Conservation (phyloP, 805 yeast species). For the Grigorovia humatica region DNA sequence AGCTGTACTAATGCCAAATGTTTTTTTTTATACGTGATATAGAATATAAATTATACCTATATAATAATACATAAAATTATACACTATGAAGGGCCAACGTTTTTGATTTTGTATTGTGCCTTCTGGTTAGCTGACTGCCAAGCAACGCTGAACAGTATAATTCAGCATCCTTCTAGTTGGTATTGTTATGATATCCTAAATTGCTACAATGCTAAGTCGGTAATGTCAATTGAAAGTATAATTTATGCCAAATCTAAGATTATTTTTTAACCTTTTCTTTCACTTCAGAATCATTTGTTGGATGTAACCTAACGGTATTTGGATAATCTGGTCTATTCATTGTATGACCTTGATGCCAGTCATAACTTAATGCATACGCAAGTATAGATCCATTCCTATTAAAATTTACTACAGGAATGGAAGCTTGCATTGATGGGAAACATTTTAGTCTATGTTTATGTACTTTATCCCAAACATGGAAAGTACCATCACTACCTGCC, state of each 20-base stretch:
- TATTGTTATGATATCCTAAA: background rate
- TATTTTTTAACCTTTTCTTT: conserved; percentile 38
- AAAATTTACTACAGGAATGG: conserved; percentile 71
- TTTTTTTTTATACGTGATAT: background rate
- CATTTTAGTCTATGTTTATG: conserved; percentile 78
- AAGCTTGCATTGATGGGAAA: conserved; percentile 53
- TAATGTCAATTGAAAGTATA: no score
- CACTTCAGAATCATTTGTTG: conserved; percentile 77
- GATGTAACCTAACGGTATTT: conserved; percentile 69
- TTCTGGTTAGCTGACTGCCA: no score
- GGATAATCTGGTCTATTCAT: conserved; percentile 69
- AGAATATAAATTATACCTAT: background rate
- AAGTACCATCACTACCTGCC: conserved; percentile 89
- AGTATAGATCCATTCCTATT: conserved; percentile 74
- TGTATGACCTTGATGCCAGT: conserved; percentile 88
- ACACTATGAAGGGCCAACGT: background rate
- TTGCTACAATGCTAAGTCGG: background rate
- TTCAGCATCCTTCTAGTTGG: background rate
- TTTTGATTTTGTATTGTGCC: no score
- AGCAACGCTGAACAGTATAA: no score
- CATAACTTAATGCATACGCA: conserved; percentile 89
- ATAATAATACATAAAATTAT: background rate
- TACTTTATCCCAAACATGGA: conserved; percentile 94
- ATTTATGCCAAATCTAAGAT: background rate
- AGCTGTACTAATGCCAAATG: background rate